Evolutionary conservation across 2,329 filamentous ascomycete genomes (phyloP).

Genomic region (Chaetothyriales sp.): DNA sequence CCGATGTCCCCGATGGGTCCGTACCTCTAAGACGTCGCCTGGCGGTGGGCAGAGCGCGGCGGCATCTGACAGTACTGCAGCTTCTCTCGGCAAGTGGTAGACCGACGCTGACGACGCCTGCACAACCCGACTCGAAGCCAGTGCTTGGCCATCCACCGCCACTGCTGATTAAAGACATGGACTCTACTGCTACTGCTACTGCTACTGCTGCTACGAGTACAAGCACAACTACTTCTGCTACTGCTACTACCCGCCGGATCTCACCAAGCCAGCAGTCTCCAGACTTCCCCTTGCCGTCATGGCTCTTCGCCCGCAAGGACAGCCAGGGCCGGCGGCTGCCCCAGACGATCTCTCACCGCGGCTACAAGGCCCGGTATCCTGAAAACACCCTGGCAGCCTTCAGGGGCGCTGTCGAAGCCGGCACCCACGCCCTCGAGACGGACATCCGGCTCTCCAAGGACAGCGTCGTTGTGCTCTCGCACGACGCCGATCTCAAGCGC

Average conservation of each 20-base stretch:
- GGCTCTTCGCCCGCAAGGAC: slow-evolving; percentile 17
- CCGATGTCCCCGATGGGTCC: background rate
- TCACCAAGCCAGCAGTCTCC: background rate
- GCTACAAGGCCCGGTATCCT: slow-evolving; percentile 53
- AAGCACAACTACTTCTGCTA: no score
- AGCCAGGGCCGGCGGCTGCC: slow-evolving; percentile 17
- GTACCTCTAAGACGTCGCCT: background rate
- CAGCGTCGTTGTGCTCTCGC: slow-evolving; percentile 68
- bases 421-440: slow-evolving; percentile 71
- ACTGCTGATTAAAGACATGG: background rate
- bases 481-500: slow-evolving; percentile 62
- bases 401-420: slow-evolving; percentile 53
- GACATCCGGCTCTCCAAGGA: slow-evolving; percentile 74
- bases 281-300: slow-evolving; percentile 4
- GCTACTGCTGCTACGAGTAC: no score
- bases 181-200: no score
- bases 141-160: no score
- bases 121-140: background rate
- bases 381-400: slow-evolving; percentile 82
- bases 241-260: background rate
- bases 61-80: background rate
- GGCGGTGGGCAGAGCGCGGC: background rate
- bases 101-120: no score
- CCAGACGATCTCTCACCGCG: slow-evolving; percentile 29
- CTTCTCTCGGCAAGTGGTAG: no score